phyloP scores from a whole-genome alignment of 225 moss, liverwort and hornwort genomes.

The Rhytidiadelphus loreus region DNA sequence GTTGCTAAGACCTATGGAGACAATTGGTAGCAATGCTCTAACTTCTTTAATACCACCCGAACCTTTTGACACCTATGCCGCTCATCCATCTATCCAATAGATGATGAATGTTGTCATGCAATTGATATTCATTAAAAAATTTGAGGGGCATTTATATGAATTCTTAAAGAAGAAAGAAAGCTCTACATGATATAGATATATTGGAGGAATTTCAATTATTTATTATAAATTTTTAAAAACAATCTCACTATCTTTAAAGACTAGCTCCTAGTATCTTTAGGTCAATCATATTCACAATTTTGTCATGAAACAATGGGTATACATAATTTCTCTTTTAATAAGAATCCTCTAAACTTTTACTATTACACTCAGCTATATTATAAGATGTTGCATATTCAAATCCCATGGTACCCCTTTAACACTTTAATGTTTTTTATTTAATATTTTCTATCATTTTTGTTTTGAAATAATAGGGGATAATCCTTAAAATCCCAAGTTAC shows the following conservation, averaged over 20 bases:
- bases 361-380: accelerated
- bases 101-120: too few relatives aligned
- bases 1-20: too few relatives aligned
- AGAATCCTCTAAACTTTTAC: accelerated
- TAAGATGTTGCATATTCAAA: not conserved
- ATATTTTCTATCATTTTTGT: not conserved
- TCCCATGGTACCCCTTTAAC: accelerated
- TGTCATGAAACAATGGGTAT: not conserved
- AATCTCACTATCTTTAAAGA: too few relatives aligned
- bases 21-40: too few relatives aligned
- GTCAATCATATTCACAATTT: not conserved
- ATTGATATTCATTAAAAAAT: not conserved
- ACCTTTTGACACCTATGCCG: too few relatives aligned
- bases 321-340: not conserved
- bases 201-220: not conserved
- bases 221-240: too few relatives aligned
- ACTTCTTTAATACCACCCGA: too few relatives aligned
- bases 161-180: not conserved
- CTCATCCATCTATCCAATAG: too few relatives aligned
- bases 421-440: too few relatives aligned
- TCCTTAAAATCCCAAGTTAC: accelerated
- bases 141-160: not conserved
- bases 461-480: too few relatives aligned
- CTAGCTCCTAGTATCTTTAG: not conserved
- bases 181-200: not conserved